Base-by-base conservation (phyloP, 257 asterid genomes). In the Eustoma russellianum region DNA sequence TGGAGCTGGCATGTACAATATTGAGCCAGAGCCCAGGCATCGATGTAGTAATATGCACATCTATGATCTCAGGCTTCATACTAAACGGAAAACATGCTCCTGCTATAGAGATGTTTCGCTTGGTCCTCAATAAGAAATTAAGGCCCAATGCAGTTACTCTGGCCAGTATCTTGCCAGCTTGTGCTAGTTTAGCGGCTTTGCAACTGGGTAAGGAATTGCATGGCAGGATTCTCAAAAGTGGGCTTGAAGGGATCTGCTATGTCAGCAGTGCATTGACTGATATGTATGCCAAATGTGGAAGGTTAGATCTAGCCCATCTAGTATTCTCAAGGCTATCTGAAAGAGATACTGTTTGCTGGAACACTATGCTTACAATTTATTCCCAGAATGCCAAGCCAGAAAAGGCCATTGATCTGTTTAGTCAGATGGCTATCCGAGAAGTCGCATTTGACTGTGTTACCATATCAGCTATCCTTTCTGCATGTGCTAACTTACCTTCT, bases 211-310 rank as follows among this genome's bases (percentile, higher is more conserved):
- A 62, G 75, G 95, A 86, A 76, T 66, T 86, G 67, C 98, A 91
- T 52, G 83, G 83, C 34, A 55, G 59, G 62, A 66, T 77, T 61
- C 73, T 82, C 40, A 68, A 76, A 51, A 73, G 48, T 51, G 85
- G 90, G 47, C 72, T 78, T 12, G 94, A 82, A 56, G 76, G 64
- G 41, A 73, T 76, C 48, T 67, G 86, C 66, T 85, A 78, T 8
- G 82, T 87, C 33, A 94, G 86, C 48, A 91, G 84, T 74, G 87
- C 94, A 17, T 41, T 87, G 61, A 75, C 72, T 9, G 98, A 87
- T 70, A 84, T 91, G 96, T 91, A 91, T 50, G 91, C 89, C 13
- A 91, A 86, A 73, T 86, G 94, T 45, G 98, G 92, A 62, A 72
- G 77, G 63, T 48, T 91, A 56, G 96, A 84, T 56, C 77, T 84